phyloP scores from a whole-genome alignment of 2,329 filamentous ascomycete genomes.

The Corynespora cassiicola region DNA sequence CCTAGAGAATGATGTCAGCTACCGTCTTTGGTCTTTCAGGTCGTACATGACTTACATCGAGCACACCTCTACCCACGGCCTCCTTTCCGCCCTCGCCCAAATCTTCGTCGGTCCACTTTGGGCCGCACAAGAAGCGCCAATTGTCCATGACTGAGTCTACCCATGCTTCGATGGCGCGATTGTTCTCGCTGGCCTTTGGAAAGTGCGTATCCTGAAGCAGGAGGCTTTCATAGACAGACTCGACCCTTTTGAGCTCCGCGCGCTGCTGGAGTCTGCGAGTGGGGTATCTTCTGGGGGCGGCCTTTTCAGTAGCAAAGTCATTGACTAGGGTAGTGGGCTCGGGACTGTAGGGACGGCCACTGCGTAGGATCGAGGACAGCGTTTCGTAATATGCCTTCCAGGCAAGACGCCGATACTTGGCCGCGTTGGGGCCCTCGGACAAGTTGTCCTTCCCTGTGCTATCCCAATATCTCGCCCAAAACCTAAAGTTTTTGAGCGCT shows the following conservation, averaged over 20 bases:
- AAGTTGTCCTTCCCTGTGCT: conserved; percentile 22
- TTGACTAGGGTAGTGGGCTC: conserved; percentile 44
- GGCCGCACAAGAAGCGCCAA: conserved; percentile 82
- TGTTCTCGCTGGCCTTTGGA: conserved; percentile 80
- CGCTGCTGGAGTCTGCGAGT: conserved; percentile 59
- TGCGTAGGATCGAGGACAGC: conserved; percentile 76
- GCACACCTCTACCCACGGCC: conserved; percentile 74
- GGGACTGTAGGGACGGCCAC: conserved; percentile 64
- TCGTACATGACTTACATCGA: conserved; percentile 62
- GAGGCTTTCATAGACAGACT: conserved; percentile 78
- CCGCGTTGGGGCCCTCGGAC: conserved; percentile 24
- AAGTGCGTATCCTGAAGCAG: conserved; percentile 82
- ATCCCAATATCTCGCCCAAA: conserved; percentile 75
- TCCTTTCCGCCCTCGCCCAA: conserved; percentile 82
- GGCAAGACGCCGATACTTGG: conserved; percentile 63
- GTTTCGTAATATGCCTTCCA: conserved; percentile 88
- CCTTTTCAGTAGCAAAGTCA: conserved; percentile 22
- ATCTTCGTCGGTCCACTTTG: conserved; percentile 80
- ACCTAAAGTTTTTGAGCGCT: conserved; percentile 57
- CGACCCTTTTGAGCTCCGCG: conserved; percentile 79
- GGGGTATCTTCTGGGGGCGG: conserved; percentile 28
- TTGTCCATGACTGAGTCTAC: conserved; percentile 80
- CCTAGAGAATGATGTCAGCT: conserved; percentile 52
- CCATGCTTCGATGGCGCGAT: conserved; percentile 82
- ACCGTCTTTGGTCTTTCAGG: neutral